Base-by-base conservation (phyloP, 805 yeast species). In the Candida ortonii region DNA sequence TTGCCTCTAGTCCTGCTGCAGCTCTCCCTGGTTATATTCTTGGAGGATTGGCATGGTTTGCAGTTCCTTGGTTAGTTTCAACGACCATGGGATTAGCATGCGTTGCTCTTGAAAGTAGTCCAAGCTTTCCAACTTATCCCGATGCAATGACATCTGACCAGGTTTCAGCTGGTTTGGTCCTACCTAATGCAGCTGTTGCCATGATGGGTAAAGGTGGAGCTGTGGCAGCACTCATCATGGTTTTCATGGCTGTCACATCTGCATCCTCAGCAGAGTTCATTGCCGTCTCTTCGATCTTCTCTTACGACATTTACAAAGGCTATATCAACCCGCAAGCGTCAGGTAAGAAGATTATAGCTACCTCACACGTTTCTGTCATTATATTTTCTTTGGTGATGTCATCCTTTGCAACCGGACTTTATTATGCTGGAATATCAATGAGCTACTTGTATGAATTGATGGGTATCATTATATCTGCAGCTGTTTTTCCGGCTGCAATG, bases 41-140 rank as follows among this genome's bases (percentile, higher is more conserved):
- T 39, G 96, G 96, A 39, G 96, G 96, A 18, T 59, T 88, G 28
- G 83, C 90, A 0, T 88, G 96, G 96, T 82, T 85, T 55, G 89
- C 95, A 6, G 80, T 88, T 46, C 96, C 96, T 29, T 81, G 80
- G 68, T 71, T 84, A 38, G 72, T 78, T 33, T 84, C 95, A 11
- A 80, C 90, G 2, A 83, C 94, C 6, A 71, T 86, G 83, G 96
- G 96, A 9, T 64, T 87, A n/a, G 86, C 89, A 14, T 85, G 85
- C 34, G 62, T 84, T 38, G 81, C 86, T 14, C 67, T 87, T 33
- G 90, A 86, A 62, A 59, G 65, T 32, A 68, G 76, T 20, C 81
- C 87, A 16, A 52, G 69, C 3, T 86, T 88, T 78, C 94, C 95
- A 46, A 80, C 87, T 5, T 86, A 79, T 57, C 95, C 95, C 22